phyloP scores from a whole-genome alignment of 495 filamentous ascomycete species.

The Xylaria palmicola region DNA sequence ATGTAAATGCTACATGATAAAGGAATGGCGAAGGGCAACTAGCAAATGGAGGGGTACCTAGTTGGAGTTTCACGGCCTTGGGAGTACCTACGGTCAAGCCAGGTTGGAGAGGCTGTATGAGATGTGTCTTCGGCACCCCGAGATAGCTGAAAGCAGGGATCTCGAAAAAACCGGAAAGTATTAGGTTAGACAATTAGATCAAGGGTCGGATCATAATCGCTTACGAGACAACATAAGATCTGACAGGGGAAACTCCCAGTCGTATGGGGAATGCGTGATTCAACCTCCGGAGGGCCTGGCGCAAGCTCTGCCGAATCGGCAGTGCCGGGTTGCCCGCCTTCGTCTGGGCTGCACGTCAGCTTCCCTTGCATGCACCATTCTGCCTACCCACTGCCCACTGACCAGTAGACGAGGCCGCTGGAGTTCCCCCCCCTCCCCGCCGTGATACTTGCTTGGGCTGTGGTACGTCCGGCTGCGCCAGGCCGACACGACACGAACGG shows the following conservation, averaged over 20 bases:
- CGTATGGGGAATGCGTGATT: not conserved
- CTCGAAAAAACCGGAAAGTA: not conserved
- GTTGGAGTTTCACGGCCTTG: not conserved
- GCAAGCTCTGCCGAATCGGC: not conserved
- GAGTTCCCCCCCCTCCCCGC: not conserved
- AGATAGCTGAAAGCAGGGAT: not conserved
- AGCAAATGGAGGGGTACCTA: no score
- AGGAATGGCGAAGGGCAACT: no score
- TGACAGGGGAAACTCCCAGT: not conserved
- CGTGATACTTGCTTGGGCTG: no score
- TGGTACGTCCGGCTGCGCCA: no score
- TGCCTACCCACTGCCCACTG: not conserved
- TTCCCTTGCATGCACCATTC: not conserved
- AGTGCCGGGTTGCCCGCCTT: not conserved
- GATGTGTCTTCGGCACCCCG: no score
- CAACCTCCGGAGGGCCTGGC: slow-evolving; percentile 1
- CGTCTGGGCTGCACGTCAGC: not conserved
- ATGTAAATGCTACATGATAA: not conserved
- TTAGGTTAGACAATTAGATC: no score
- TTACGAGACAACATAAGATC: no score
- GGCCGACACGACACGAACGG: no score
- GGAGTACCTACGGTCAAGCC: not conserved
- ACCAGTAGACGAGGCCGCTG: not conserved
- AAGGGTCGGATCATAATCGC: no score
- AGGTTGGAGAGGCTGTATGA: not conserved